Evolutionary conservation across 2,329 filamentous ascomycete species (phyloP), one percentile per base, ranked within the genome.

Genomic region (Helminthosporium solani): DNA sequence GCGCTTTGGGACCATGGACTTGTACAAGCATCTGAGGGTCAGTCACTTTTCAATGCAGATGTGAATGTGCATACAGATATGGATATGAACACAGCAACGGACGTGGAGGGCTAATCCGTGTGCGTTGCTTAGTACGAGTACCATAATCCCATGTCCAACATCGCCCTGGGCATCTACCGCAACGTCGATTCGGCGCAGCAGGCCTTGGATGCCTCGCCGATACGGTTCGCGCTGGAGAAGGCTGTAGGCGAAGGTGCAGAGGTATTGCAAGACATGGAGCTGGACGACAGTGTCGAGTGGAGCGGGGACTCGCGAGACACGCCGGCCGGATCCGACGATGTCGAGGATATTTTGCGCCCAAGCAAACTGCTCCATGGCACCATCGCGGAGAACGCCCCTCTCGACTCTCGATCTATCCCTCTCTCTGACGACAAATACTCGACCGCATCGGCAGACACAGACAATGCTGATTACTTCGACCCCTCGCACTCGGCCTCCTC

Each of bases 1-100:
- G 50, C 67, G 70, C 42, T 79, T 76, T 51, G 77, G 77, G 31
- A 73, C 77, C 40, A 66, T 80, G 35, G 71, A 71, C 51, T 71
- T 72, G 52, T 79, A 71, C 64, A 72, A 72, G 52, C 70, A 69
- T 52, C 66, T 78, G 33, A 70, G 64, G 42, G 71, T 73, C 44
- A 12, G 63, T 56, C 16, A 14, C 38, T 21, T n/a, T 36, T 21
- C 18, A 25, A 25, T 9, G 9, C 23, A 5, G 23, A 25, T 20
- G 18, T 30, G 18, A 23, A 23, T 27, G 18, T 4, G n/a, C n/a
- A n/a, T n/a, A n/a, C n/a, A n/a, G n/a, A n/a, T n/a, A n/a, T n/a
- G n/a, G n/a, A n/a, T n/a, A n/a, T n/a, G n/a, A n/a, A n/a, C n/a
- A n/a, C n/a, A n/a, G n/a, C n/a, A n/a, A n/a, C n/a, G n/a, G n/a